A percentile compares a stretch with the other conserved stretches of the same genome.
Evolutionary conservation across 2,329 filamentous ascomycete genomes (phyloP).

Genomic region (Mariannaea sp.): DNA sequence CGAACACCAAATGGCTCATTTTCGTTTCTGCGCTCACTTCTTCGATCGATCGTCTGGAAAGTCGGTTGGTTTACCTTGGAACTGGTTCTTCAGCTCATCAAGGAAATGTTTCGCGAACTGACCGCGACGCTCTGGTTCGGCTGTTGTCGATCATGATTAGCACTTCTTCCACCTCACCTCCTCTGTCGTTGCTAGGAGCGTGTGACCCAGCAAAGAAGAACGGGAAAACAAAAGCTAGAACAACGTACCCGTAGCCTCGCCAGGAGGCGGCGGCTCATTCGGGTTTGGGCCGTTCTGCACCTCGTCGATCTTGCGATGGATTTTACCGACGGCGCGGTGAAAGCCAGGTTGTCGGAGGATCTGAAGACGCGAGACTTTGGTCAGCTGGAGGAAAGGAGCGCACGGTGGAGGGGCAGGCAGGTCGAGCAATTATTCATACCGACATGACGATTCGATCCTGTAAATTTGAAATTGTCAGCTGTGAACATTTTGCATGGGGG

Average conservation of each 20-base stretch:
- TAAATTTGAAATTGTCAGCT: slow-evolving; percentile 24
- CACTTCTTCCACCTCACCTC: background rate
- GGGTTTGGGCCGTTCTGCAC: slow-evolving; percentile 55
- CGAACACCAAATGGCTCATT: background rate
- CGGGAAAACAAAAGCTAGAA: too few relatives aligned
- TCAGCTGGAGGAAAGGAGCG: background rate
- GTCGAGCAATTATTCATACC: too few relatives aligned
- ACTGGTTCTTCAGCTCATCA: slow-evolving; percentile 57
- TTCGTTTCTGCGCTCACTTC: slow-evolving; percentile 25
- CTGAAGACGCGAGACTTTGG: slow-evolving; percentile 37
- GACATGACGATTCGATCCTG: slow-evolving; percentile 43
- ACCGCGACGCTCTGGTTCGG: slow-evolving; percentile 41
- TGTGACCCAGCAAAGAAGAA: too few relatives aligned
- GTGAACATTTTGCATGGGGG: background rate
- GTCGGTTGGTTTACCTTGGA: slow-evolving; percentile 51
- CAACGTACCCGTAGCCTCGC: slow-evolving; percentile 55
- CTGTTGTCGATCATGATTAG: slow-evolving; percentile 20
- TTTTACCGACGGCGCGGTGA: slow-evolving; percentile 57
- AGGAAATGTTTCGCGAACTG: slow-evolving; percentile 54
- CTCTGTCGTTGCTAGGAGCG: too few relatives aligned
- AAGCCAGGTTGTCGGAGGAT: slow-evolving; percentile 57
- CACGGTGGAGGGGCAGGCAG: background rate
- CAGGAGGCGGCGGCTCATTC: slow-evolving; percentile 54
- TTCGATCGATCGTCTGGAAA: slow-evolving; percentile 38
- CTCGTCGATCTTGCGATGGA: slow-evolving; percentile 57